Evolutionary conservation across 2,329 filamentous ascomycete genomes (phyloP).

Genomic region (Microdochium trichocladiopsis): DNA sequence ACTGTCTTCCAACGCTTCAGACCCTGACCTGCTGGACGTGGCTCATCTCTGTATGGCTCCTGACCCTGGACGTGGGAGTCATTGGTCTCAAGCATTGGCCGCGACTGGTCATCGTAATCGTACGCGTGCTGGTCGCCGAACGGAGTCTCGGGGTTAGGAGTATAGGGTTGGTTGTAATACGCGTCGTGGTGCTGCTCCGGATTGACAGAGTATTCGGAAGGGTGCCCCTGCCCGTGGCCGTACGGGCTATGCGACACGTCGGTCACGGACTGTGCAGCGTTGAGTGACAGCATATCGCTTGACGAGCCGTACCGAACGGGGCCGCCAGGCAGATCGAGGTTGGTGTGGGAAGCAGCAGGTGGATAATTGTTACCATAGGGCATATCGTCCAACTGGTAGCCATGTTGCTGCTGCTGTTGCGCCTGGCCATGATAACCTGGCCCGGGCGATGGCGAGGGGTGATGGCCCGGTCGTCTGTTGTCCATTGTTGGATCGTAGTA

Average conservation of each 20-base stretch:
- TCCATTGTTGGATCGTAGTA: constrained; percentile 57
- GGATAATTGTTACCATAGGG: constrained; percentile 50
- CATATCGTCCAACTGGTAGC: constrained; percentile 78
- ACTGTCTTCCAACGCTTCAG: constrained; percentile 96
- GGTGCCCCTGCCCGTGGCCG: constrained; percentile 39
- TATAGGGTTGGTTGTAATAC: constrained; percentile 79
- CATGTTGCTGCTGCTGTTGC: constrained; percentile 57
- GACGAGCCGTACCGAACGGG: constrained; percentile 45
- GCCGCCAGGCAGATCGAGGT: constrained; percentile 64
- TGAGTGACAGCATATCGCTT: constrained; percentile 71
- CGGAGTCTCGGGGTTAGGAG: constrained; percentile 53
- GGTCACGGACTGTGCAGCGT: constrained; percentile 63
- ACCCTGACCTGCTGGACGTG: constrained; percentile 27
- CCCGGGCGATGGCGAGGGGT: constrained; percentile 69
- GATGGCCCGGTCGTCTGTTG: constrained; percentile 32
- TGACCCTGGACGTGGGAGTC: constrained; percentile 27
- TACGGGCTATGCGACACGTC: constrained; percentile 38
- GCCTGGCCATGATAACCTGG: background rate
- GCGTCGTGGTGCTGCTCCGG: constrained; percentile 82
- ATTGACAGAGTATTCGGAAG: constrained; percentile 66
- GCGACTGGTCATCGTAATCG: constrained; percentile 58
- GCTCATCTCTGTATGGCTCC: constrained; percentile 39
- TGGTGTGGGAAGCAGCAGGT: constrained; percentile 20
- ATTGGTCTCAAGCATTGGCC: constrained; percentile 68
- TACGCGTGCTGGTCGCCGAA: constrained; percentile 57